Evolutionary conservation across 768 basidiomycete genomes (phyloP), one percentile per base, ranked within the genome.

Genomic region (Cyclocybe cylindracea): DNA sequence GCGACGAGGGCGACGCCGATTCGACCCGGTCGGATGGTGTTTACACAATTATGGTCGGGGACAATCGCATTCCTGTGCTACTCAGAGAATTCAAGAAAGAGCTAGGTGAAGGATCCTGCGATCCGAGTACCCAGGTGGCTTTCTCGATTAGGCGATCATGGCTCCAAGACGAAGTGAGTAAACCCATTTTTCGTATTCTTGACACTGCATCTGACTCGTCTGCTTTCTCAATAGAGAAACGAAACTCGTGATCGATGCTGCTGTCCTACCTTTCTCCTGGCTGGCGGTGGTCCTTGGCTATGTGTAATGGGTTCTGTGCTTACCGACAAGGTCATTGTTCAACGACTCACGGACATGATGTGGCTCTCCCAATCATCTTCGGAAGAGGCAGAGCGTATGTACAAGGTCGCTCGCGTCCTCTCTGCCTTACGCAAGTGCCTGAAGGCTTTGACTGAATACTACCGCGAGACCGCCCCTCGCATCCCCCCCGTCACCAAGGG

Each of bases 71-170:
- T 32, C 39, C 2, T 7, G 38, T 24, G 34, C 58, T 48, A 13
- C n/a, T 74, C 19, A 16, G 36, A 1, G 61, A 71, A 52, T 50
- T 66, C 44, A 61, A 56, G 55, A 51, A 52, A 39, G 61, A 65
- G 45, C 44, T 69, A 5, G 70, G 68, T 10, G 61, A 67, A 39
- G 64, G 59, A 16, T 54, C 53, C 10, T 70, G 50, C 18, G 70
- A 74, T 50, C 65, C 66, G 9, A 60, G 60, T 13, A 53, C 35
- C 2, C 71, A 70, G 56, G 72, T 55, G 0, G 49, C 46, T n/a
- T 61, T 71, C 29, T 62, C 58, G 0, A 65, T 60, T 51, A 51
- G 31, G 4, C 48, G 44, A 7, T 41, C 58, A 37, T 57, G 63
- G 48, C 14, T 47, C 40, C 35, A 50, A 7, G 18, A 33, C 9